Conservation (phyloP, 495 filamentous ascomycete species). For the Tuber magnatum region DNA sequence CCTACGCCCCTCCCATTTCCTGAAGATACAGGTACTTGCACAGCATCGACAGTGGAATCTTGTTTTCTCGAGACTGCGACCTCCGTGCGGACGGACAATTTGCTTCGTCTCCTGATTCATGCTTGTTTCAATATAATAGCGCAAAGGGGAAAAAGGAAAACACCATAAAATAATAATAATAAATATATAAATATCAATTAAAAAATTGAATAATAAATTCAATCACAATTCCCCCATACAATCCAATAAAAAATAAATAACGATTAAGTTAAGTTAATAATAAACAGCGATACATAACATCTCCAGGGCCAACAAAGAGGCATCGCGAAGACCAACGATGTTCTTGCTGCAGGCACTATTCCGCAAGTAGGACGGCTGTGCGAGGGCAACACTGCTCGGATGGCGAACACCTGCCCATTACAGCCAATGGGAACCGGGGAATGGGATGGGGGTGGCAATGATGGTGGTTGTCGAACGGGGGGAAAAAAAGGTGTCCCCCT, state of each 20-base stretch:
- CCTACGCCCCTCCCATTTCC: neutral
- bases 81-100: slow-evolving; percentile 1
- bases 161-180: slow-evolving; percentile 15
- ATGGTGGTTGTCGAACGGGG: neutral
- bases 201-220: slow-evolving; percentile 32
- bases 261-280: neutral
- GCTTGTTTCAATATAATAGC: slow-evolving; percentile 31
- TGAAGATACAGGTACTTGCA: neutral
- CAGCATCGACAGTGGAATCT: neutral
- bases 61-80: slow-evolving; percentile 1
- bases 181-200: slow-evolving; percentile 31
- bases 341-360: slow-evolving; percentile 38
- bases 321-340: slow-evolving; percentile 39
- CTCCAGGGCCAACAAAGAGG: slow-evolving; percentile 26
- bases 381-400: slow-evolving; percentile 31
- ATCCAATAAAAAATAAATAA: neutral
- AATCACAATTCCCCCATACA: neutral
- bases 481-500: slow-evolving; percentile 13
- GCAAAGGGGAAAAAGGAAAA: slow-evolving; percentile 30
- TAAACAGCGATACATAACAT: slow-evolving; percentile 1
- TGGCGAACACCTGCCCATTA: slow-evolving; percentile 39
- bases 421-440: slow-evolving; percentile 41
- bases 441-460: slow-evolving; percentile 29
- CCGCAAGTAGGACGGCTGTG: slow-evolving; percentile 36
- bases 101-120: slow-evolving; percentile 30